Evolutionary conservation across 192 early-diverging fungal species (phyloP), one percentile per base, ranked within the genome.

Genomic region (Coemansia umbellata): DNA sequence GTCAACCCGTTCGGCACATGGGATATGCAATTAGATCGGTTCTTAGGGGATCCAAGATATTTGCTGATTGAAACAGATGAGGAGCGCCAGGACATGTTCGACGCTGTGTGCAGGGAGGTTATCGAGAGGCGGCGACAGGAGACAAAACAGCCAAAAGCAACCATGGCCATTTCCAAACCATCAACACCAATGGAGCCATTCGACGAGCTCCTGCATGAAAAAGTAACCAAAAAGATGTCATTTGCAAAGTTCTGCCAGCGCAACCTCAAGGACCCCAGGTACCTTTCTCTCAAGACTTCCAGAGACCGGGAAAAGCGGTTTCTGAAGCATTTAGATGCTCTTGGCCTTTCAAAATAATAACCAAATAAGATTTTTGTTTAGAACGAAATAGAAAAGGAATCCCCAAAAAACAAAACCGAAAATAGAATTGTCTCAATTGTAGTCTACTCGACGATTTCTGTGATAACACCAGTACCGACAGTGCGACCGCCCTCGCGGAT

Each of bases 401-500:
- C 2, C n/a, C 1, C 9, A 54, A 18, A 22, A 19, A 7, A 33
- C n/a, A 41, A 30, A 48, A 27, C 23, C 18, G 18, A 21, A 41
- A 33, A 37, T 37, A 17, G 11, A 37, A 37, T 37, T 5, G 5
- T n/a, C n/a, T n/a, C 19, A 11, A 48, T 47, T 11, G 22, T 26
- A 27, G 24, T 58, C 75, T 83, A 90, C 58, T 85, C 84, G 35
- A 89, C 45, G 27, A 91, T 70, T 44, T 91, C 84, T 49, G 88
- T 80, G 40, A 94, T 80, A 44, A 94, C 85, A 78, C 88, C 94
- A 17, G 94, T 97, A 50, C 96, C 96, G 44, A 99, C 93, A 13
- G 96, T 99, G 66, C 88, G 92, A 21, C 93, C 92, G 64, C 96
- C 96, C 75, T 99, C 94, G 62, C 94, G 91, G 43, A 99, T 86